These are phyloP conservation scores for Cercospora sojina DNA, from an alignment of 2,329 filamentous ascomycete genomes.

Conservation along the genomic window DNA sequence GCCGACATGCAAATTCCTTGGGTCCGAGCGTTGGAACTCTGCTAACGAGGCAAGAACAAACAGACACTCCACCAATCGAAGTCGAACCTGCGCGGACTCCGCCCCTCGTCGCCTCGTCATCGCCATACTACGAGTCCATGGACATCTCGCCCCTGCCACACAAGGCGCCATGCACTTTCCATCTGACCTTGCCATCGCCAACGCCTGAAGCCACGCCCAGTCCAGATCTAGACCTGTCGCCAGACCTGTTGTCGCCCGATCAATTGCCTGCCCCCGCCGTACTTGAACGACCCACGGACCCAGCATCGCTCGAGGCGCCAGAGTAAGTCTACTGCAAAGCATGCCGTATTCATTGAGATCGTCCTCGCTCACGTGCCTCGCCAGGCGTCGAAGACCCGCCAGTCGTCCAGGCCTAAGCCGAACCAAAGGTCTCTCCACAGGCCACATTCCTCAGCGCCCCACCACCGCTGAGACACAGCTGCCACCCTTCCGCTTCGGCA, in stretches of 20 bases:
- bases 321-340: slow-evolving; percentile 31
- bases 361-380: slow-evolving; percentile 23
- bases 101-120: slow-evolving; percentile 73
- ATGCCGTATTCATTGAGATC: slow-evolving; percentile 11
- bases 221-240: slow-evolving; percentile 40
- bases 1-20: slow-evolving; percentile 22
- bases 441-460: slow-evolving; percentile 60
- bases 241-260: slow-evolving; percentile 36
- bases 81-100: slow-evolving; percentile 79
- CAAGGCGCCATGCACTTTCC: slow-evolving; percentile 63
- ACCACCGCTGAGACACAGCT: slow-evolving; percentile 62
- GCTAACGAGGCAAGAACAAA: slow-evolving; percentile 40
- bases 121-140: slow-evolving; percentile 79
- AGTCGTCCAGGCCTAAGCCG: slow-evolving; percentile 74
- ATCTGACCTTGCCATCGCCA: slow-evolving; percentile 70
- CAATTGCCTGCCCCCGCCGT: slow-evolving; percentile 25
- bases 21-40: neutral
- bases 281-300: slow-evolving; percentile 23
- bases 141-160: slow-evolving; percentile 91
- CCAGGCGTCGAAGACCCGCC: slow-evolving; percentile 35
- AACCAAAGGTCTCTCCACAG: slow-evolving; percentile 72
- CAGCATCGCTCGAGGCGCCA: slow-evolving; percentile 30
- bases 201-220: slow-evolving; percentile 58
- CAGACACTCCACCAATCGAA: slow-evolving; percentile 47
- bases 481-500: slow-evolving; percentile 74